Conservation (phyloP, 108 stramenopile species). For the Conticribra guillardii region DNA sequence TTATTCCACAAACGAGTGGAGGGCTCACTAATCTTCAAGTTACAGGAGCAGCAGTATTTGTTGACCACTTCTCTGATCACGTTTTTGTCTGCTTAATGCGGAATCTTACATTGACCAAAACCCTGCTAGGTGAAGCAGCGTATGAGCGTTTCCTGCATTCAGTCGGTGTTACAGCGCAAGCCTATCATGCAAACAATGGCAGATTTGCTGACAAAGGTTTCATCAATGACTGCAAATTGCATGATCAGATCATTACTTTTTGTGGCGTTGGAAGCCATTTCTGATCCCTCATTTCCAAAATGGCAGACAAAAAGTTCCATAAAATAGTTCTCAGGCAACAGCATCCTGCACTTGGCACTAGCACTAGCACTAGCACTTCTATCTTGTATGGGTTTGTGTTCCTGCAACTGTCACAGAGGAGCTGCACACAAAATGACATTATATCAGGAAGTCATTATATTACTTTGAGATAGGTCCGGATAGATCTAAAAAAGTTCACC, state of each 20-base stretch:
- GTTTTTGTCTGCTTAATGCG: constrained; percentile 14
- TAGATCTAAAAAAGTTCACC: too few species aligned
- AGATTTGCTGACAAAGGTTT: constrained; percentile 24
- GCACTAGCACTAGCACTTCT: too few species aligned
- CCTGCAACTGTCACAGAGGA: too few species aligned
- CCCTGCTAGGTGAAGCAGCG: constrained; percentile 21
- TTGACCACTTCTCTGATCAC: constrained; percentile 45
- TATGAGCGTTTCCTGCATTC: constrained; percentile 7
- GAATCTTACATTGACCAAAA: constrained; percentile 19
- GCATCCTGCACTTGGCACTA: too few species aligned
- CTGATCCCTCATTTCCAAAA: too few species aligned
- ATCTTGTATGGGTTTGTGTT: too few species aligned
- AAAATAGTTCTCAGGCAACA: too few species aligned
- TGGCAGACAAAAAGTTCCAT: too few species aligned
- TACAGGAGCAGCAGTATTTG: constrained; percentile 49
- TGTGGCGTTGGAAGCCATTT: constrained; percentile 61
- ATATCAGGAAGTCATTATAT: too few species aligned
- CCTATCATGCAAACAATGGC: constrained; percentile 48
- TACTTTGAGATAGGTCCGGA: too few species aligned
- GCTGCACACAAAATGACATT: too few species aligned
- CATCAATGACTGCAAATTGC: not conserved
- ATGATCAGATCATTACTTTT: constrained; percentile 46
- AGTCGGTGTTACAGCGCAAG: constrained; percentile 29
- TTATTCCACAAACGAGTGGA: constrained; percentile 30
- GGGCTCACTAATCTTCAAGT: constrained; percentile 18